phyloP scores from a whole-genome alignment of 2,329 filamentous ascomycete species.

The Aspergillus sclerotialis region DNA sequence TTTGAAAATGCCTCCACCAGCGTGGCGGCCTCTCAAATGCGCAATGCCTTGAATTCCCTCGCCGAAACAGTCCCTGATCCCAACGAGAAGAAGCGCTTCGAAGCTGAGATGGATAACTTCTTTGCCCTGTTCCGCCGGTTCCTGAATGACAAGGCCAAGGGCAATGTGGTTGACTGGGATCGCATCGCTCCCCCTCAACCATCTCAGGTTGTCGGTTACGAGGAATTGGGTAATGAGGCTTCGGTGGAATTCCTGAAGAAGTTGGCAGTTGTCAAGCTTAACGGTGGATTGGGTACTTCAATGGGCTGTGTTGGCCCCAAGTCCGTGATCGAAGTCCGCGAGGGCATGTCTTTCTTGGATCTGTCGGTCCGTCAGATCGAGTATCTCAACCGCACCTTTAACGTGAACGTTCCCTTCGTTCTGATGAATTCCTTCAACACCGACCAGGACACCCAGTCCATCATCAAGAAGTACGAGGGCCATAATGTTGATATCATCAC shows the following conservation, averaged over 20 bases:
- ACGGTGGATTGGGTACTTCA: constrained; percentile 96
- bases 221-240: constrained; percentile 79
- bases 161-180: constrained; percentile 92
- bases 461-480: constrained; percentile 99
- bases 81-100: constrained; percentile 70
- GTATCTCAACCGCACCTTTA: constrained; percentile 96
- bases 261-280: constrained; percentile 96
- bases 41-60: constrained; percentile 90
- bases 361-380: constrained; percentile 98
- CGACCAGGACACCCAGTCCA: constrained; percentile 92
- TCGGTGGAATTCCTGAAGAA: constrained; percentile 94
- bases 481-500: constrained; percentile 99
- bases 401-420: constrained; percentile 94
- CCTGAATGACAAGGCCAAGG: constrained; percentile 98
- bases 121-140: constrained; percentile 98
- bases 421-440: constrained; percentile 99
- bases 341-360: constrained; percentile 99
- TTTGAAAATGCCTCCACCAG: constrained; percentile 99
- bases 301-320: constrained; percentile 99
- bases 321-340: constrained; percentile 98
- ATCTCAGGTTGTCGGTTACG: constrained; percentile 92
- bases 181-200: constrained; percentile 90
- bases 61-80: constrained; percentile 82
- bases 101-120: constrained; percentile 99
- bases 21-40: constrained; percentile 97